Percentiles rank a stretch among this genome's conserved stretches.
Evolutionary conservation across 805 yeast genomes (phyloP).

Genomic region (Hanseniaspora nectarophila): DNA sequence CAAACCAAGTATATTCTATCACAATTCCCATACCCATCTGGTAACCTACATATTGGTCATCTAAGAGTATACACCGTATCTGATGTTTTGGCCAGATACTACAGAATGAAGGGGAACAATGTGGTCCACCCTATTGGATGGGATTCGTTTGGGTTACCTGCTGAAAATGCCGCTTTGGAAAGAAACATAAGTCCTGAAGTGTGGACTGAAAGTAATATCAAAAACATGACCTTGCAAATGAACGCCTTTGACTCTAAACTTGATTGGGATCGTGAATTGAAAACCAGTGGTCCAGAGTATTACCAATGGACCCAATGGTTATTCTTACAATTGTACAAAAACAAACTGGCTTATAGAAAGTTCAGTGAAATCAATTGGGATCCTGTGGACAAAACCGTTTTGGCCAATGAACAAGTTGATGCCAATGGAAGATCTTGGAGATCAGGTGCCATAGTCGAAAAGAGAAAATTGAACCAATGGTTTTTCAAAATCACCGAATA

Average conservation of each 20-base stretch:
- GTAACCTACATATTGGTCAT: conserved; percentile 86
- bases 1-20: conserved; percentile 46
- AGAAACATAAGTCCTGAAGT: conserved; percentile 60
- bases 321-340: conserved; percentile 57
- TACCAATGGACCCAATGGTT: conserved; percentile 88
- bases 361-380: conserved; percentile 95
- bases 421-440: conserved; percentile 87
- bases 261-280: conserved; percentile 85
- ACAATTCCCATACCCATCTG: conserved; percentile 96
- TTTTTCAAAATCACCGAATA: conserved; percentile 78
- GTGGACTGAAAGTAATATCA: conserved; percentile 79
- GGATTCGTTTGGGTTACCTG: conserved; percentile 98
- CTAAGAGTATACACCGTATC: conserved; percentile 83
- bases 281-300: conserved; percentile 77
- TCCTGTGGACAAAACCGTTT: conserved; percentile 85
- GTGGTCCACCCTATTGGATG: conserved; percentile 97
- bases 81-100: conserved; percentile 69
- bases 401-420: conserved; percentile 96
- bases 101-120: conserved; percentile 59
- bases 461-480: conserved; percentile 76
- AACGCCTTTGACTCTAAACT: conserved; percentile 66
- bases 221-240: conserved; percentile 77
- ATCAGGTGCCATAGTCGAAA: conserved; percentile 90
- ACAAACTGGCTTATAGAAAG: conserved; percentile 74
- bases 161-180: conserved; percentile 95